These are phyloP conservation scores for Suhomyces kunorum DNA, from an alignment of 1,139 yeast genomes.

Conservation along the genomic window DNA sequence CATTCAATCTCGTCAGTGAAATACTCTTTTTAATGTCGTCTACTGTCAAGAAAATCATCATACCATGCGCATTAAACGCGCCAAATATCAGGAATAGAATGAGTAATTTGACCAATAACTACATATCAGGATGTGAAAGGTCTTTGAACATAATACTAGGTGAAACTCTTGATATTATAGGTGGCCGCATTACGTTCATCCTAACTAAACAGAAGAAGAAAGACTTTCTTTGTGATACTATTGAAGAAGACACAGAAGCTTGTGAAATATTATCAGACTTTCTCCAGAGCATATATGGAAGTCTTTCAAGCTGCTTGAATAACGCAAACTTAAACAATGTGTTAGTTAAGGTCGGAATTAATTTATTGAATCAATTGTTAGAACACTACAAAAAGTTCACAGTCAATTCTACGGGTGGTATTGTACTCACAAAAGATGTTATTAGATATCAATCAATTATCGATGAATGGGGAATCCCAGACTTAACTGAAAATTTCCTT, in stretches of 20 bases:
- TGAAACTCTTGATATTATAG: conserved; percentile 54
- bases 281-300: conserved; percentile 46
- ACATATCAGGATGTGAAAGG: conserved; percentile 65
- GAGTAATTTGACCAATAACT: conserved; percentile 65
- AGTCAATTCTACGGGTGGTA: conserved; percentile 81
- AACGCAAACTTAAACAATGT: conserved; percentile 56
- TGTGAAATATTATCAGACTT: conserved; percentile 65
- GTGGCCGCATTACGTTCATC: conserved; percentile 48
- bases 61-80: conserved; percentile 68
- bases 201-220: conserved; percentile 64
- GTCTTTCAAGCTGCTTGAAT: conserved; percentile 40
- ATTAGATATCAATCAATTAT: conserved; percentile 74
- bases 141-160: conserved; percentile 67
- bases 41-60: conserved; percentile 66
- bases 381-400: conserved; percentile 76
- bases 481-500: conserved; percentile 67
- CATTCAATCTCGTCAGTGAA: conserved; percentile 59
- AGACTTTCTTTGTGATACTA: conserved; percentile 54
- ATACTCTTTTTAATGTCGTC: conserved; percentile 69
- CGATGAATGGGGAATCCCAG: conserved; percentile 68
- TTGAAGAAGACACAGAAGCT: conserved; percentile 67
- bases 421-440: conserved; percentile 80
- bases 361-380: conserved; percentile 59
- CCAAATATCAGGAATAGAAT: conserved; percentile 65
- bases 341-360: conserved; percentile 60